Evolutionary conservation across 2,329 filamentous ascomycete species (phyloP), one percentile per base, ranked within the genome.

Genomic region (Colletotrichum cuscutae): DNA sequence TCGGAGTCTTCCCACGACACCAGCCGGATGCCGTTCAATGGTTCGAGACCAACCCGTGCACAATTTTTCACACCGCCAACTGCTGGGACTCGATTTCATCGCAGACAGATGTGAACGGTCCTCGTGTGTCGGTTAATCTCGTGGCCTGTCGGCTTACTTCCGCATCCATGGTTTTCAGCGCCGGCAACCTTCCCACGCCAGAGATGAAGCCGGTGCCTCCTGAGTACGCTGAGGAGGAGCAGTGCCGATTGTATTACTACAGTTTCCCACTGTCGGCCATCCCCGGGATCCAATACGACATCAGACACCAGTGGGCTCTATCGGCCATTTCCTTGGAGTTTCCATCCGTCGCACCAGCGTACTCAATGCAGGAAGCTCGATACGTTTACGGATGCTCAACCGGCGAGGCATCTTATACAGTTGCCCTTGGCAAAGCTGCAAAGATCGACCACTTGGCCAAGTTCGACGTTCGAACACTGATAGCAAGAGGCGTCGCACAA

Each of bases 1-100:
- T 93, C 74, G 92, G 92, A 0, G 84, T 94, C 1, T 94, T 94
- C 74, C 91, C 91, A 12, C 86, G 92, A 4, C 87, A 89, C 66
- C 78, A 85, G 13, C 91, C 92, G 1, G 78, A 87, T 1, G 81
- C 83, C 1, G 85, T 93, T 3, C 85, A 86, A 11, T 94, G 92
- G 91, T 94, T 92, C 73, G 88, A 92, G 80, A 93, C 91, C 0
- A 87, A 88, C 12, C 85, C 90, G 6, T 94, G 91, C 76, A 90
- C 91, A 76, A 92, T 94, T 57, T 93, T 94, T 74, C 92, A 94
- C 76, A 93, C 91, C 0, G 92, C 91, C 1, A 94, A 93, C 75
- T 89, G 89, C 1, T 94, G 92, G 92, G 90, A 93, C 65, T 85
- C 87, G 4, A 2, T 30, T 8, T 52, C 49, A 9, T 12, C 56